Evolutionary conservation across 805 yeast species (phyloP).

Genomic region (Kluyveromyces nonfermentans): DNA sequence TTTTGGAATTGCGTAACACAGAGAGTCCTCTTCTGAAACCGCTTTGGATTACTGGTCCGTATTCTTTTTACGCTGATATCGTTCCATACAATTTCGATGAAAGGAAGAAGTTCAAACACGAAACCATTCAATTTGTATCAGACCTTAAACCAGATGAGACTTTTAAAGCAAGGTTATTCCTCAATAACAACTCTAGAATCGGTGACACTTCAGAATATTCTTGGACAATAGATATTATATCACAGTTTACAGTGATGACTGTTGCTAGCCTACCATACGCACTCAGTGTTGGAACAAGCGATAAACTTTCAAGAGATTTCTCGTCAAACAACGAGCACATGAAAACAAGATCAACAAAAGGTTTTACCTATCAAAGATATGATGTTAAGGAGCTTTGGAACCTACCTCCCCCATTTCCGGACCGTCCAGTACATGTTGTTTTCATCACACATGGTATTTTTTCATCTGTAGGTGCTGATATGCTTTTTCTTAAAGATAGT

Average conservation of each 20-base stretch:
- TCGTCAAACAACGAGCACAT: slow-evolving; percentile 9
- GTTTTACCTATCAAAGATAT: slow-evolving; percentile 26
- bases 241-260: slow-evolving; percentile 69
- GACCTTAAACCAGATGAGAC: slow-evolving; percentile 65
- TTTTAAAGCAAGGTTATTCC: slow-evolving; percentile 44
- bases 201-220: slow-evolving; percentile 33
- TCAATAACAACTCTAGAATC: slow-evolving; percentile 35
- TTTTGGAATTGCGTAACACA: slow-evolving; percentile 52
- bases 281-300: slow-evolving; percentile 45
- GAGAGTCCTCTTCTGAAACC: slow-evolving; percentile 72
- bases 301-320: slow-evolving; percentile 7
- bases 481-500: slow-evolving; percentile 77
- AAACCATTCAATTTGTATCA: slow-evolving; percentile 37
- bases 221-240: slow-evolving; percentile 75
- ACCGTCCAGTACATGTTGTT: slow-evolving; percentile 68
- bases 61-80: slow-evolving; percentile 73
- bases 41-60: slow-evolving; percentile 85
- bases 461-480: slow-evolving; percentile 82
- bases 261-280: slow-evolving; percentile 62
- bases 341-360: slow-evolving; percentile 4
- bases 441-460: slow-evolving; percentile 87
- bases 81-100: slow-evolving; percentile 56
- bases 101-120: slow-evolving; percentile 31
- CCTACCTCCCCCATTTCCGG: slow-evolving; percentile 42
- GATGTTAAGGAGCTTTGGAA: slow-evolving; percentile 73